A percentile compares a stretch with the other conserved stretches of the same genome.
These are phyloP conservation scores for Cyathus striatus DNA, from an alignment of 768 basidiomycete species.

Conservation along the genomic window DNA sequence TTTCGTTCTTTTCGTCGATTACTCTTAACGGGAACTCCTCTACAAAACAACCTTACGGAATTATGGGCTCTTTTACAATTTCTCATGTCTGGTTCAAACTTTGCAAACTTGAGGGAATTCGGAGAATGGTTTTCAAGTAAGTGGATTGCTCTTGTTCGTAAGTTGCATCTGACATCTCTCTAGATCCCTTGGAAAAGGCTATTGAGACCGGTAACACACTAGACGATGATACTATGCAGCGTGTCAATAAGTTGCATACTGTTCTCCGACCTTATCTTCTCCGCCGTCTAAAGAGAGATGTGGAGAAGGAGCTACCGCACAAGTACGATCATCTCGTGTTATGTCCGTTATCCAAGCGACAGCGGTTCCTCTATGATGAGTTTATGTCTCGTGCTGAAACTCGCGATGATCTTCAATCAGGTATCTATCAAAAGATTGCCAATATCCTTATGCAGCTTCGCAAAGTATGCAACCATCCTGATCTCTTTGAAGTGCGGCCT, in stretches of 20 bases:
- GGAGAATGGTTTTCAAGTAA: constrained; percentile 94
- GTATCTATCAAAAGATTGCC: constrained; percentile 82
- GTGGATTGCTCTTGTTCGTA: constrained; percentile 19
- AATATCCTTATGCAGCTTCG: constrained; percentile 98
- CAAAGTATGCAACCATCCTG: constrained; percentile 94
- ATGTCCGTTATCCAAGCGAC: constrained; percentile 85
- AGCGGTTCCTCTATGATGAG: constrained; percentile 94
- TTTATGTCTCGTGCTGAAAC: constrained; percentile 91
- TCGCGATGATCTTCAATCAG: constrained; percentile 74
- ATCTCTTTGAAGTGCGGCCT: constrained; percentile 87
- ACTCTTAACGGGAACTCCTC: constrained; percentile 90
- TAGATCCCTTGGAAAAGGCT: constrained; percentile 91
- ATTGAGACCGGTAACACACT: constrained; percentile 76
- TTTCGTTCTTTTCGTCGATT: constrained; percentile 84
- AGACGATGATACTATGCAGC: constrained; percentile 81
- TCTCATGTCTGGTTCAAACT: constrained; percentile 82
- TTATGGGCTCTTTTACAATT: constrained; percentile 95
- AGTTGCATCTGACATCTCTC: neutral
- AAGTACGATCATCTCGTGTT: constrained; percentile 90
- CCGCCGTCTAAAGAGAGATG: constrained; percentile 95
- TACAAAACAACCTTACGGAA: constrained; percentile 95
- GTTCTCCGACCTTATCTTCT: constrained; percentile 96
- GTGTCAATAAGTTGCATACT: constrained; percentile 83
- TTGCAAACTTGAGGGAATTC: constrained; percentile 91
- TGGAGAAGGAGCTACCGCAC: constrained; percentile 91